Percentiles rank a stretch among this genome's conserved stretches.
Evolutionary conservation across 2,329 filamentous ascomycete genomes (phyloP).

Genomic region (Neonectria punicea): DNA sequence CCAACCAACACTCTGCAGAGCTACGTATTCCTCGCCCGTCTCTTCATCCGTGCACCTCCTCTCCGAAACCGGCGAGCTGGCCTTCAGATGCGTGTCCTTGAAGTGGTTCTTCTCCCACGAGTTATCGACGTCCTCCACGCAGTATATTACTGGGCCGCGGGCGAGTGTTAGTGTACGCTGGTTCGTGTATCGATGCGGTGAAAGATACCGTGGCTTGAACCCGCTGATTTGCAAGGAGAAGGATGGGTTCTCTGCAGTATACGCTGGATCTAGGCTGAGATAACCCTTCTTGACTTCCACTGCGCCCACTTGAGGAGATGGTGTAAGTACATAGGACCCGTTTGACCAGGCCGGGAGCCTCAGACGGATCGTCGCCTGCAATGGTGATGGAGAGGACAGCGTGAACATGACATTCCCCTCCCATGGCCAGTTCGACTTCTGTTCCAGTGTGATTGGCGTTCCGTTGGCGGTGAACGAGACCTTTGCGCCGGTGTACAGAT

Average conservation of each 20-base stretch:
- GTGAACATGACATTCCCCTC: constrained; percentile 61
- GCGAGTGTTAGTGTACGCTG: constrained; percentile 64
- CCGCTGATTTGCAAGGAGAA: constrained; percentile 52
- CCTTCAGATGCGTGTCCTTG: constrained; percentile 49
- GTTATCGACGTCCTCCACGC: constrained; percentile 69
- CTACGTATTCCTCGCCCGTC: constrained; percentile 21
- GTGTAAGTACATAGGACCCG: constrained; percentile 47
- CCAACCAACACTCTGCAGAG: constrained; percentile 20
- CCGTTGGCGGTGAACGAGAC: constrained; percentile 52
- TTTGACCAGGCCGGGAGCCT: constrained; percentile 65
- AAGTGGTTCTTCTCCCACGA: constrained; percentile 66
- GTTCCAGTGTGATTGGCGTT: constrained; percentile 50
- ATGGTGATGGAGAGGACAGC: constrained; percentile 43
- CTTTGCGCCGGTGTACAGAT: constrained; percentile 64
- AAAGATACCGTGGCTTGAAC: constrained; percentile 59
- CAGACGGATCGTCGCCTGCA: constrained; percentile 55
- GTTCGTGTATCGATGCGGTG: constrained; percentile 66
- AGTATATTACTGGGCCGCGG: constrained; percentile 69
- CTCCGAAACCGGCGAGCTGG: constrained; percentile 11
- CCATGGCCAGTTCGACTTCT: constrained; percentile 66
- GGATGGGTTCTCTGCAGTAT: constrained; percentile 49
- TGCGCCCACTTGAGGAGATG: constrained; percentile 37
- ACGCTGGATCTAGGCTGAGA: constrained; percentile 55
- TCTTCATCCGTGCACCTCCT: constrained; percentile 15
- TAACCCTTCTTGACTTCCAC: constrained; percentile 58